phyloP scores from a whole-genome alignment of 139 green algal genomes.

The Astrephomene gubernaculifera region DNA sequence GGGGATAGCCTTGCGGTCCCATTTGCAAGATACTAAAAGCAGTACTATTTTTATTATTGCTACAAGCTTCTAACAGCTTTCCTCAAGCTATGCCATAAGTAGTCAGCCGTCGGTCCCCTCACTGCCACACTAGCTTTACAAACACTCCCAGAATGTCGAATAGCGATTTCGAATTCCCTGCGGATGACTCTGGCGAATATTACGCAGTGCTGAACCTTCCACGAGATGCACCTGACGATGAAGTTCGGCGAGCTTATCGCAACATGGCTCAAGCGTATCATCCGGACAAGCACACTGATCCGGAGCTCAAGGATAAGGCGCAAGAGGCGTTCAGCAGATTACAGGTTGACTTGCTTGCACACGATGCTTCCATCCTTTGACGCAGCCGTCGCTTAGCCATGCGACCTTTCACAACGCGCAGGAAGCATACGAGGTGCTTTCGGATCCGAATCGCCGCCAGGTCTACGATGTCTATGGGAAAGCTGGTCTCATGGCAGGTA shows the following conservation, averaged over 20 bases:
- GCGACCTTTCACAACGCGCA: neutral
- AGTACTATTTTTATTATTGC: no score
- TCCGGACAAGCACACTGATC: slow-evolving; percentile 70
- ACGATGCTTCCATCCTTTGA: no score
- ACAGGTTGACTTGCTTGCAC: slow-evolving; percentile 19
- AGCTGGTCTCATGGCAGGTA: slow-evolving; percentile 48
- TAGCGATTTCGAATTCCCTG: neutral
- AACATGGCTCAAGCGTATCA: slow-evolving; percentile 67
- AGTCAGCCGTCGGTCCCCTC: no score
- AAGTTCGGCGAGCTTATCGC: slow-evolving; percentile 55
- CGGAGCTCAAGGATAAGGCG: slow-evolving; percentile 51
- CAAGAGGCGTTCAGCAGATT: slow-evolving; percentile 60
- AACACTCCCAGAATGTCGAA: neutral
- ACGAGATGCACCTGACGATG: slow-evolving; percentile 48
- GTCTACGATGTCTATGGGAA: slow-evolving; percentile 69
- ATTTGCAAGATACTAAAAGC: no score
- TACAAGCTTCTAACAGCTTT: no score
- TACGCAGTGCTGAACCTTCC: slow-evolving; percentile 72
- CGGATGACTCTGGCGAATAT: slow-evolving; percentile 43
- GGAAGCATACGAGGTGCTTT: slow-evolving; percentile 66
- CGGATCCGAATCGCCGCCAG: slow-evolving; percentile 52
- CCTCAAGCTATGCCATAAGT: no score
- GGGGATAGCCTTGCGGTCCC: no score
- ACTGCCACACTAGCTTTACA: no score
- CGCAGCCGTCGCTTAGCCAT: neutral